Evolutionary conservation across 2,329 filamentous ascomycete species (phyloP).

Genomic region (Penicillium sp.): DNA sequence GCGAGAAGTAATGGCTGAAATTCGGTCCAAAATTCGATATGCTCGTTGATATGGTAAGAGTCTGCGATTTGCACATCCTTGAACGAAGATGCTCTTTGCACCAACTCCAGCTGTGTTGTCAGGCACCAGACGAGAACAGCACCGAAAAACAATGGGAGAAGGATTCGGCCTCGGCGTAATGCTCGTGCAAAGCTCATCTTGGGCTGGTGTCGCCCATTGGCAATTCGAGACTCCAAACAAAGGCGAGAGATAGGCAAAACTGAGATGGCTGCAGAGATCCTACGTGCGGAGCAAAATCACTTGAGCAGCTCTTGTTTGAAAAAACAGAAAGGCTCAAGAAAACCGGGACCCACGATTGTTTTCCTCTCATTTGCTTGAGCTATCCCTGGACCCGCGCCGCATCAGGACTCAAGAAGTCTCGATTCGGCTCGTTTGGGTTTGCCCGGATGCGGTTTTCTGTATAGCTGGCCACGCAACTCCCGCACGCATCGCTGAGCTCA

Average conservation of each 20-base stretch:
- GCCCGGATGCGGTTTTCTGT: background rate
- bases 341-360: too few relatives aligned
- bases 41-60: slow-evolving; percentile 1
- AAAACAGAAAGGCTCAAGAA: too few relatives aligned
- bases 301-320: too few relatives aligned
- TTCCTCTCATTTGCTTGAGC: too few relatives aligned
- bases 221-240: too few relatives aligned
- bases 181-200: slow-evolving; percentile 2
- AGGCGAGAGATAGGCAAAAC: too few relatives aligned
- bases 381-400: too few relatives aligned
- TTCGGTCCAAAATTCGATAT: slow-evolving; percentile 24
- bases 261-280: too few relatives aligned
- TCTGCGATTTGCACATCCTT: background rate
- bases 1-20: slow-evolving; percentile 23
- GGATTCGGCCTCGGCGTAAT: slow-evolving; percentile 1
- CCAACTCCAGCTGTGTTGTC: background rate
- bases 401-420: too few relatives aligned
- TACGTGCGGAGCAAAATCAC: too few relatives aligned
- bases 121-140: slow-evolving; percentile 4
- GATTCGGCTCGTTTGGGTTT: background rate
- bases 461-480: too few relatives aligned
- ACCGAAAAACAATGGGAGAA: background rate
- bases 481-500: too few relatives aligned
- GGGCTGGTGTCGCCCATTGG: background rate
- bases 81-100: background rate